These are phyloP conservation scores for Trametes gibbosa DNA, from an alignment of 768 basidiomycete species.

Conservation along the genomic window DNA sequence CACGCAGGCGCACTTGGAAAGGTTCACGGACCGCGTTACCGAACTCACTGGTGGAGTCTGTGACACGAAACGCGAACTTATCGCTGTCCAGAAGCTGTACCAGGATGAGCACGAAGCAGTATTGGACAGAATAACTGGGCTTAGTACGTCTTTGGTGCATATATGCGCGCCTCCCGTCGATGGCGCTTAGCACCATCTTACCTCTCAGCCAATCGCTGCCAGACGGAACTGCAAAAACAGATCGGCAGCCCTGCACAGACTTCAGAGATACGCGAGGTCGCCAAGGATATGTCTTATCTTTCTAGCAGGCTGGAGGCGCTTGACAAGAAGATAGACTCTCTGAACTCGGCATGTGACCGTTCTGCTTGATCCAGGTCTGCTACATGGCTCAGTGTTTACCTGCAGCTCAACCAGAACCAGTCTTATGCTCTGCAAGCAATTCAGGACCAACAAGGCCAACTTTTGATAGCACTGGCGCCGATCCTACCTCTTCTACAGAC, in stretches of 20 bases:
- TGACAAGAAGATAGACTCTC: conserved; percentile 25
- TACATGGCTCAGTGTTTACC: neutral
- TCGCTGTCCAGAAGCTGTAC: conserved; percentile 52
- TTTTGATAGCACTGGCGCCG: conserved; percentile 54
- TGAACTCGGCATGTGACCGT: conserved; percentile 21
- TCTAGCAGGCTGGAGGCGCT: conserved; percentile 21
- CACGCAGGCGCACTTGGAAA: conserved; percentile 69
- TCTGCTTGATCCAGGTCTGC: neutral
- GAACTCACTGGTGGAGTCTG: conserved; percentile 50
- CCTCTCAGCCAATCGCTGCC: conserved; percentile 57
- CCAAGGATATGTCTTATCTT: conserved; percentile 13
- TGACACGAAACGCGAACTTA: conserved; percentile 51
- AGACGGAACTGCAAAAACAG: conserved; percentile 56
- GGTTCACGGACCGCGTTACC: conserved; percentile 57
- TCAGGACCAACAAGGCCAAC: conserved; percentile 59
- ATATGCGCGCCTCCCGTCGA: conserved; percentile 18
- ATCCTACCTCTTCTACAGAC: conserved; percentile 60
- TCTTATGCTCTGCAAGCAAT: conserved; percentile 54
- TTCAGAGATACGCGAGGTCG: conserved; percentile 19
- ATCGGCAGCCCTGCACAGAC: conserved; percentile 58
- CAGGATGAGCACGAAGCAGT: conserved; percentile 58
- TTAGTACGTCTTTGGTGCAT: conserved; percentile 42
- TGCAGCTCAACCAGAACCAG: conserved; percentile 35
- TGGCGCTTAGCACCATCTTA: conserved; percentile 1
- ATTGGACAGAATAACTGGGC: conserved; percentile 51